Base-by-base conservation (phyloP, 2,329 filamentous ascomycete species). In the Ophiosphaerella narmari region DNA sequence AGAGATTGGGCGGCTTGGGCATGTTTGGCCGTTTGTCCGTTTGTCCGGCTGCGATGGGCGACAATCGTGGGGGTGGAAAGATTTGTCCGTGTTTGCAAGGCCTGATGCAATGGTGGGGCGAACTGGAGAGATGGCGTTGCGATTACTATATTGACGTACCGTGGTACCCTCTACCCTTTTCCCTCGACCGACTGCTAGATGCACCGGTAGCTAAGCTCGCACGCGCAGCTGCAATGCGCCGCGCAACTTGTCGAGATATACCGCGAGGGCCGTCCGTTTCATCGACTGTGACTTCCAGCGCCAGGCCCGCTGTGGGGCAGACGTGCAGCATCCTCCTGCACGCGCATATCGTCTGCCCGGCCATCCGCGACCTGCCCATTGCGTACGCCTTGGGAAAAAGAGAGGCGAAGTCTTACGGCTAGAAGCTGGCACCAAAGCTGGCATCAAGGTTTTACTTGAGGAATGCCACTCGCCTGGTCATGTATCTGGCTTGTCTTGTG, bases 1-100 rank as follows among this genome's bases (percentile, higher is more conserved):
- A 96, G 66, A 99, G 88, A 63, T 82, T 84, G 60, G 83, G 69
- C 39, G 71, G 72, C 52, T 74, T 74, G 46, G 70, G 71, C 72
- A 74, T 74, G 36, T 36, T 29, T 65, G 52, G 53, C 55, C 54
- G 48, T 38, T 55, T 48, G 39, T 43, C 39, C 2, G 35, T 46
- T 18, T 14, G 16, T 18, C 16, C 13, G 7, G 18, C 4, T 39
- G 36, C 36, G 29, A 34, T 7, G 46, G 41, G 36, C 36, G 29
- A 34, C 4, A 45, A 39, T 50, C 36, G 55, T 43, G 52, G 41
- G 26, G 45, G 48, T 44, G 42, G 33, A 35, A 21, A 23, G 32
- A 34, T 13, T 7, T 39, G 37, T 21, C 35, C 29, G 26, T 45
- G 46, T 46, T 50, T 50, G 48, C 40, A 41, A 29, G 26, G 26